Evolutionary conservation across 2,329 filamentous ascomycete species (phyloP), one percentile per base, ranked within the genome.

Genomic region (Monosporascus ibericus): DNA sequence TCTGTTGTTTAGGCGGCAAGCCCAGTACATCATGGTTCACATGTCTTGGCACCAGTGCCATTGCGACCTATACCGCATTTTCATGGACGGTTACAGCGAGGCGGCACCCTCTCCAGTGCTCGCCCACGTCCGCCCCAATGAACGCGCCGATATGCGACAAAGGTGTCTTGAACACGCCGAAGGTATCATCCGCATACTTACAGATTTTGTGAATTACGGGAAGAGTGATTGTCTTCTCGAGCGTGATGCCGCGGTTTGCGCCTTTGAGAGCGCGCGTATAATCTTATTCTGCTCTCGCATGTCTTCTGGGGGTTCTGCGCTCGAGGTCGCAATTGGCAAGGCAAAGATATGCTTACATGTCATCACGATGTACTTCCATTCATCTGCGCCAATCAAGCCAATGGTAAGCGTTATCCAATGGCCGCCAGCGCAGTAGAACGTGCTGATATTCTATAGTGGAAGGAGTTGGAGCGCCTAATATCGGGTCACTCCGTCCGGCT

Each of bases 41-140:
- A 57, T 66, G 18, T 70, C 67, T 1, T 75, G 68, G 61, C 71
- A 75, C 18, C 72, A 75, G 47, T 70, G 67, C 11, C 68, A 75
- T 49, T 74, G 71, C 56, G 73, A 76, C 47, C 54, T 76, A 5
- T 75, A 75, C 50, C 70, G 73, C 2, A 66, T 74, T n/a, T 65
- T 74, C 5, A 57, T 76, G 3, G 65, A 65, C 2, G 70, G 67
- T 14, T 75, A 71, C 44, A 68, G 67, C 3, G 72, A 75, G 46
- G 67, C 71, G 0, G 69, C 72, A 0, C 72, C 70, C 0, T 51
- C 55, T 0, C 61, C 60, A 0, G 60, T 69, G 1, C 56, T 72
- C 6, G 61, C 63, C 3, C 60, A 55, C 3, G 56, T 70, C 2
- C 62, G 60, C 6, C 58, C 54, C 2, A 53, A 60, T 2, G 65